phyloP scores from a whole-genome alignment of 2,329 filamentous ascomycete genomes.

The Nemania sp. region DNA sequence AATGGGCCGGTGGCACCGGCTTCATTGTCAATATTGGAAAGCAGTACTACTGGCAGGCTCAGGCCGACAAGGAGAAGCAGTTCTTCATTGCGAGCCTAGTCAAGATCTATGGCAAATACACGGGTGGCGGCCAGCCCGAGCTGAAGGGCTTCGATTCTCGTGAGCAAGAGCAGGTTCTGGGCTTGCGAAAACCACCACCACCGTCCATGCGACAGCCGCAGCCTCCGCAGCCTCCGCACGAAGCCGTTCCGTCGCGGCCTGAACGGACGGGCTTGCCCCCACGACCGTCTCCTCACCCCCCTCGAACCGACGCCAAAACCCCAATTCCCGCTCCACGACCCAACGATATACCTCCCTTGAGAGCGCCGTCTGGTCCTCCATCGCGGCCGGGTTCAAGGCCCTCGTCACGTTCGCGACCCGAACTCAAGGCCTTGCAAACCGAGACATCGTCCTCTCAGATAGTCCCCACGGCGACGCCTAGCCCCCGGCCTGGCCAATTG shows the following conservation, averaged over 20 bases:
- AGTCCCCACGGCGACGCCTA: conserved; percentile 23
- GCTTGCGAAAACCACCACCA: conserved; percentile 53
- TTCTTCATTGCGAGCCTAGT: conserved; percentile 96
- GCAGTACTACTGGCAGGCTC: conserved; percentile 95
- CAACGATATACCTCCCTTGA: conserved; percentile 29
- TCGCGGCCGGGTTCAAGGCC: conserved; percentile 30
- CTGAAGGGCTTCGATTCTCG: conserved; percentile 80
- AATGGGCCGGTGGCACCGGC: conserved; percentile 82
- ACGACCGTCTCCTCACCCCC: conserved; percentile 27
- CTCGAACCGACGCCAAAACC: conserved; percentile 20
- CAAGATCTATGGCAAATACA: conserved; percentile 97
- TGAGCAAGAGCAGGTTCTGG: conserved; percentile 77
- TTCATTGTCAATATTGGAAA: conserved; percentile 90
- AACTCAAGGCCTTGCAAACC: conserved; percentile 28
- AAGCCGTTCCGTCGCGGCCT: conserved; percentile 30
- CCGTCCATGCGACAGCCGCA: conserved; percentile 39
- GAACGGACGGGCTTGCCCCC: conserved; percentile 31
- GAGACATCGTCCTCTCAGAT: conserved; percentile 18
- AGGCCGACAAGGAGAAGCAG: conserved; percentile 94
- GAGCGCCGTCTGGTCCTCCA: conserved; percentile 26
- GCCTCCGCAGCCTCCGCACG: conserved; percentile 33
- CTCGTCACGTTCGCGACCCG: conserved; percentile 27
- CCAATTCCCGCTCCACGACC: conserved; percentile 26
- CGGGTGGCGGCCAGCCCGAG: conserved; percentile 78
- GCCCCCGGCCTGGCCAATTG: conserved; percentile 33